Evolutionary conservation across 208 protist species (phyloP), one percentile per base, ranked within the genome.

Genomic region (Spongospora subterranea): DNA sequence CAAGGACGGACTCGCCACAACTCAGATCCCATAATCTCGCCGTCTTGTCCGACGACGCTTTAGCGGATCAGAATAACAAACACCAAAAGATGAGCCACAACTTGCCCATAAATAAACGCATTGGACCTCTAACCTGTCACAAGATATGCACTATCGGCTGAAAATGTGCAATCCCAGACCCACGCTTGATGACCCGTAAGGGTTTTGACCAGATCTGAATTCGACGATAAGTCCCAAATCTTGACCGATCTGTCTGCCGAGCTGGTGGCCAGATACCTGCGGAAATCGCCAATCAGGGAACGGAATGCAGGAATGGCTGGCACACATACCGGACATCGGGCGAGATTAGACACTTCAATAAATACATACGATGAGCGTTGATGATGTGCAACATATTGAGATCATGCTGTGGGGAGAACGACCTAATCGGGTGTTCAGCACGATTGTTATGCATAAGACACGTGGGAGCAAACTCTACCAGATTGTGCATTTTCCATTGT

Each of bases 151-250:
- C 95, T 97, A 90, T 97, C 96, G 40, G 93, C 92, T 0, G 93
- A 95, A 92, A 96, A 97, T 41, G 93, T 92, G 82, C 96, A 97
- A 90, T 97, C 96, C 96, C 96, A 97, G 29, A 97, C 96, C 96
- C 96, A 97, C 24, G 71, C 54, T 77, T 95, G 66, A 90, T 97
- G 96, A 0, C 94, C 96, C 24, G 17, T 41, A 0, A 95, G 60
- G 38, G 90, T 89, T 24, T 92, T 88, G 39, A 66, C 46, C 6
- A 91, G 11, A 24, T 92, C 66, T 89, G 94, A 82, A 38, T 91
- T 90, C 45, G 92, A 91, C 39, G 89, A 88, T 1, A 94, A 92
- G 89, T 95, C 93, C 96, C 95, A 97, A 13, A 97, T 64, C 77
- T 95, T 95, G 6, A 96, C 92, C 1, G 95, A 96, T 45, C 95